Conservation (phyloP, 495 filamentous ascomycete species). For the Chaetomium fimeti region DNA sequence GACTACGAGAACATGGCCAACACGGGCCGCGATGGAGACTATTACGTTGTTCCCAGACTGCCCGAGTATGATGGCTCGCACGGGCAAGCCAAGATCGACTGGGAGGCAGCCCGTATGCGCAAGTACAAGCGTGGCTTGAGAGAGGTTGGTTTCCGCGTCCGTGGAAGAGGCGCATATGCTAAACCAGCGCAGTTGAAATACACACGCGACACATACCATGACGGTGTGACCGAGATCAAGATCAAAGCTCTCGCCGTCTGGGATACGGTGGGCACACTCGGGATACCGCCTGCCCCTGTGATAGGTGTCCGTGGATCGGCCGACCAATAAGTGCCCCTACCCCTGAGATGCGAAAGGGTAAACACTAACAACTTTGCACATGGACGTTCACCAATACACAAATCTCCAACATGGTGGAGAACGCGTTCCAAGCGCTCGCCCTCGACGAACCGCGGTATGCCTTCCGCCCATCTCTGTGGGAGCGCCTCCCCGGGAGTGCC, state of each 20-base stretch:
- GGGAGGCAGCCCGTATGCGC: slow-evolving; percentile 31
- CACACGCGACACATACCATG: slow-evolving; percentile 32
- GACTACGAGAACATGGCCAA: slow-evolving; percentile 46
- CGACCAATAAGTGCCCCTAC: slow-evolving; percentile 31
- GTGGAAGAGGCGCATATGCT: neutral
- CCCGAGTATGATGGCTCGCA: slow-evolving; percentile 26
- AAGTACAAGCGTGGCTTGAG: slow-evolving; percentile 33
- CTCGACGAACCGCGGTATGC: slow-evolving; percentile 65
- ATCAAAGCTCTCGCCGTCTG: slow-evolving; percentile 43
- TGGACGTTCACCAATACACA: slow-evolving; percentile 58
- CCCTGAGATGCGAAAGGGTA: neutral
- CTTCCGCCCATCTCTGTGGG: slow-evolving; percentile 65
- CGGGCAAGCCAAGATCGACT: slow-evolving; percentile 33
- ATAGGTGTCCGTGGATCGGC: slow-evolving; percentile 38
- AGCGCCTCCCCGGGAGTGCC: slow-evolving; percentile 31
- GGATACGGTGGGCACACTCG: slow-evolving; percentile 43
- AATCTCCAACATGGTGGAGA: slow-evolving; percentile 55
- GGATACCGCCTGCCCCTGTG: slow-evolving; percentile 37
- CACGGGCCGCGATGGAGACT: slow-evolving; percentile 18
- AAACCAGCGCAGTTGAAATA: slow-evolving; percentile 22
- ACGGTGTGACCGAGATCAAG: slow-evolving; percentile 34
- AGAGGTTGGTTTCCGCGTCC: slow-evolving; percentile 5
- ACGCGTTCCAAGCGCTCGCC: slow-evolving; percentile 71
- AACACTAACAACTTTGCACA: slow-evolving; percentile 17
- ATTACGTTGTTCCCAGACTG: slow-evolving; percentile 26